Evolutionary conservation across 768 basidiomycete species (phyloP), one percentile per base, ranked within the genome.

Genomic region (Lentinula lateritia): DNA sequence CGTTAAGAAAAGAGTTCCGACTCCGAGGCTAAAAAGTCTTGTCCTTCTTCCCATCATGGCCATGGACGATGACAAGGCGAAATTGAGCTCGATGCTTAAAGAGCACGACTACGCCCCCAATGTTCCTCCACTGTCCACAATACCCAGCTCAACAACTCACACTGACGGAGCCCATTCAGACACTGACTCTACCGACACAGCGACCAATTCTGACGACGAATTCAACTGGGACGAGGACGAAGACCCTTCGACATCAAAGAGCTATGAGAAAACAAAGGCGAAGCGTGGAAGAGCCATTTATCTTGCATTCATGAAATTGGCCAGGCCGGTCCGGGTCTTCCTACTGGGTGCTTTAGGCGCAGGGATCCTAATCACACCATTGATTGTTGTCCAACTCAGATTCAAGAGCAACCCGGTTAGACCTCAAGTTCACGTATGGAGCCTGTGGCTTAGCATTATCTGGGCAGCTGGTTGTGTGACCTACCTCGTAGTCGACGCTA

Each of bases 181-280:
- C 58, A 75, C 75, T 6, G 78, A 79, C 52, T 73, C 78, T 9
- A 78, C 77, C 55, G 75, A 74, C 20, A 77, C 83, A n/a, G 79
- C 76, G 32, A 87, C 87, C 12, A 82, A 85, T 65, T 79, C 83
- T 3, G 82, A 80, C 9, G 88, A 89, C 67, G 86, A 90, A 66
- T 90, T 92, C 65, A 80, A 90, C 75, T 89, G 88, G 88, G 86
- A 89, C 59, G 81, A 85, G 56, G 85, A 83, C 52, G 83, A 86
- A 13, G 79, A 80, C 23, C 41, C 55, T 42, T 56, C 41, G 23
- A 72, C 69, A 38, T 62, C 67, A 53, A 71, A 64, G 36, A 61
- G 56, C 3, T 63, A 46, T 45, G 66, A 68, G 10, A 67, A 71
- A 54, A 67, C 73, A 43, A 83, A 83, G 66, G 87, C 86, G 3